Evolutionary conservation across 306 rosid genomes (phyloP), one percentile per base, ranked within the genome.

Genomic region (Pterocarpus santalinus): DNA sequence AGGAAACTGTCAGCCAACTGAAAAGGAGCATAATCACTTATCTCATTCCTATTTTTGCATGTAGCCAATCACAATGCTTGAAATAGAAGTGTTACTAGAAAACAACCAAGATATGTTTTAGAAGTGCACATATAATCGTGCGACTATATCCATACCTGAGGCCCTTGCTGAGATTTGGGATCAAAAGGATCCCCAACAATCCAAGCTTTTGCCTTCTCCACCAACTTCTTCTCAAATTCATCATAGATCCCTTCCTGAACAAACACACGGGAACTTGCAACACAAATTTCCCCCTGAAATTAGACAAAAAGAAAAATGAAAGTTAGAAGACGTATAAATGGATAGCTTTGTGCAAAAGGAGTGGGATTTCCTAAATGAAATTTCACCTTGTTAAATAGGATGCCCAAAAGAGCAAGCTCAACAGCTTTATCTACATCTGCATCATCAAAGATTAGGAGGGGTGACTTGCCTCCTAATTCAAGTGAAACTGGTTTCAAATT

Each of bases 381-480:
- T 3, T 51, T n/a, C 10, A 94, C 98, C 97, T 94, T 94, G 73
- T 92, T 94, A 56, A 7, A 80, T 35, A 89, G 7, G 36, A 86
- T 74, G 35, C 97, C 98, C 0, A 80, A 41, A 22, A 94, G 92
- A 16, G 98, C 97, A 68, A 94, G 91, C 0, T 84, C 89, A 38
- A 86, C 75, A 67, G 98, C 98, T 85, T 83, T 86, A 28, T 91
- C 75, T 0, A 89, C 32, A 81, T 92, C 92, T 72, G 95, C 97
- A 72, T 94, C 98, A 15, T 94, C 95, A 72, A 94, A 92, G 16
- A 94, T 79, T 12, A 94, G 1, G 28, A 92, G 78, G 12, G 98
- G 98, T 17, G 98, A 94, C 78, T 94, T 94, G 69, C 97, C 98
- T 76, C 97, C 97, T 84, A 94, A 82, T 81, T 94, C 98, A 57